Evolutionary conservation across 2,329 filamentous ascomycete species (phyloP), one percentile per base, ranked within the genome.

Genomic region (Phialemonium atrogriseum): DNA sequence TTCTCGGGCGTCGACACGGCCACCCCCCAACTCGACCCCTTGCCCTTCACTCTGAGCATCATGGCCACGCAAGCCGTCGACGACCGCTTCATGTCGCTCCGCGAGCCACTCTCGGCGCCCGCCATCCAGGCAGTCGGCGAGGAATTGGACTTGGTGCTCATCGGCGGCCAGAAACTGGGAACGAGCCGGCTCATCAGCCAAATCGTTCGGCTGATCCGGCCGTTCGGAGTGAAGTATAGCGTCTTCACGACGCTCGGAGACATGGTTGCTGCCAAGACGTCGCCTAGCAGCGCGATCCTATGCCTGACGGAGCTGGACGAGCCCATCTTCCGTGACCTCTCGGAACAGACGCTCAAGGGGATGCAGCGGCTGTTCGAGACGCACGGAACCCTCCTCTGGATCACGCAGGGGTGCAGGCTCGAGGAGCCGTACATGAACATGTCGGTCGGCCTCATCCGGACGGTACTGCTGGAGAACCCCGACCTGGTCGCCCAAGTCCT

Each of bases 21-120:
- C 14, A 35, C 38, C 8, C 35, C 41, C 11, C 24, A 36, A 10
- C 12, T 13, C n/a, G 33, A 38, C 23, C 14, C 21, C 8, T 15
- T 33, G 11, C 18, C 32, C 9, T 17, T 23, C 4, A 30, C 38
- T 1, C 11, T 30, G 10, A 32, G 33, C 11, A 37, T 50, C 21
- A 35, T 51, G 20, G 35, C 36, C 7, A 37, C 41, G 3, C 46
- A 50, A 30, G 48, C 49, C 7, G 33, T 48, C 7, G 43, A 52
- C 26, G 30, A 43, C 10, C 35, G 35, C 5, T 28, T 51, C 5
- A 8, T 19, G 2, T 29, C 44, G 8, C 33, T 54, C 2, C 40
- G 45, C 2, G 28, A 42, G 4, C 51, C 50, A 1, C 32, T 45
- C 10, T 21, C 20, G 10, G 17, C 17, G 4, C 11, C 31, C 7